Evolutionary conservation across 2,329 filamentous ascomycete species (phyloP), one percentile per base, ranked within the genome.

Genomic region (Sporothrix euskadiensis): DNA sequence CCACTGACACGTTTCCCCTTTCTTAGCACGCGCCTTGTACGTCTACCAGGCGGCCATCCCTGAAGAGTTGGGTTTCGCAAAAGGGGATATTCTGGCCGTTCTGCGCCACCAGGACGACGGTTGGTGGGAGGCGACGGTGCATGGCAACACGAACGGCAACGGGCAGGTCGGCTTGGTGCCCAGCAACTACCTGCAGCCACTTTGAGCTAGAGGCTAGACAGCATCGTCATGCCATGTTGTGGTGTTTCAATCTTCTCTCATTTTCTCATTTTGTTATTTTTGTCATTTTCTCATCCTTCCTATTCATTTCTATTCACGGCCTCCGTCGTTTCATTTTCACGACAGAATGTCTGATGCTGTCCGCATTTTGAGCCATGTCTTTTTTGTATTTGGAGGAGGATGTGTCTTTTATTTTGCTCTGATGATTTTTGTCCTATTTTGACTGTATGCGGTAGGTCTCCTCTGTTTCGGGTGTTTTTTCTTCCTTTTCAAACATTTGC

Each of bases 71-170:
- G 92, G 92, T 16, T 99, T 99, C 81, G 86, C 87, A 65, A 99
- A 99, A 84, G 94, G 94, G 66, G 97, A 99, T 80, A 90, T 95
- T 74, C 86, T 99, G 16, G 94, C 95, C 1, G 90, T 99, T 16
- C 85, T 98, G 65, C 88, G 94, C 74, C 89, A 97, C 79, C 96
- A 99, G 83, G 96, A 99, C 80, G 96, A 99, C 80, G 96, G 96
- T 26, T 99, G 96, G 96, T 99, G 97, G 96, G 96, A 99, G 84
- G 97, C 97, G 14, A 95, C 98, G 81, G 89, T 98, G 56, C 92
- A 94, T 63, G 90, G 91, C 32, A 56, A 7, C 61, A 26, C 61
- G 30, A 69, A 56, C 47, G 86, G 87, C 76, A 88, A 86, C 75
- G 89, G 87, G 69, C 85, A 83, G 69, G 80, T 86, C 73, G 89